phyloP scores from a whole-genome alignment of 805 yeast species.

The Ogataea polymorpha region DNA sequence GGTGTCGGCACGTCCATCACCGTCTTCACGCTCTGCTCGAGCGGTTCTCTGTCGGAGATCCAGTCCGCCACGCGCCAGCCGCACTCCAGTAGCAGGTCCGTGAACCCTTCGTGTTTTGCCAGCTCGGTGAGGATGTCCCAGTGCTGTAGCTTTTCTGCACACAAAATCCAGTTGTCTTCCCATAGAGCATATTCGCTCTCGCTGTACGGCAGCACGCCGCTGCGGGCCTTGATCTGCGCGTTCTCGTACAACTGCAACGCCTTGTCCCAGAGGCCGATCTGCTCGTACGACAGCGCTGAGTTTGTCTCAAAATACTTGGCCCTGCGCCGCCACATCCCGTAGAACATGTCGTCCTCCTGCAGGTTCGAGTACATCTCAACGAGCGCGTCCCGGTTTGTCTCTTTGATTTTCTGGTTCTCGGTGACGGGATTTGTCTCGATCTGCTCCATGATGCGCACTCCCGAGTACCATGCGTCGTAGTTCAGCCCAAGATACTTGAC shows the following conservation, averaged over 20 bases:
- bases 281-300: conserved; percentile 90
- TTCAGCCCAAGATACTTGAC: conserved; percentile 84
- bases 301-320: conserved; percentile 93
- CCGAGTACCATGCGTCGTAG: conserved; percentile 88
- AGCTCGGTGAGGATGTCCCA: conserved; percentile 97
- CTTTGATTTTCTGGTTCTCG: conserved; percentile 72
- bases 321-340: conserved; percentile 95
- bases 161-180: conserved; percentile 98
- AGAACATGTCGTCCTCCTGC: conserved; percentile 95
- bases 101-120: conserved; percentile 97
- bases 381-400: conserved; percentile 85
- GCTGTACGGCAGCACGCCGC: conserved; percentile 92
- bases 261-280: conserved; percentile 90
- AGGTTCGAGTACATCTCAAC: conserved; percentile 83
- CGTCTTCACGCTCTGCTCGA: conserved; percentile 90
- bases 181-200: conserved; percentile 93
- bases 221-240: conserved; percentile 94
- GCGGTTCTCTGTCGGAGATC: conserved; percentile 91
- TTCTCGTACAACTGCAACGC: conserved; percentile 93
- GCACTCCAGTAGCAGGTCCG: conserved; percentile 92
- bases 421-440: conserved; percentile 44
- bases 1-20: conserved; percentile 99
- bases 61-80: conserved; percentile 99
- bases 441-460: conserved; percentile 78
- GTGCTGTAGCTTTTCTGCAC: conserved; percentile 95